Base-by-base conservation (phyloP, 441 rosid genomes). In the Eutrema salsugineum region DNA sequence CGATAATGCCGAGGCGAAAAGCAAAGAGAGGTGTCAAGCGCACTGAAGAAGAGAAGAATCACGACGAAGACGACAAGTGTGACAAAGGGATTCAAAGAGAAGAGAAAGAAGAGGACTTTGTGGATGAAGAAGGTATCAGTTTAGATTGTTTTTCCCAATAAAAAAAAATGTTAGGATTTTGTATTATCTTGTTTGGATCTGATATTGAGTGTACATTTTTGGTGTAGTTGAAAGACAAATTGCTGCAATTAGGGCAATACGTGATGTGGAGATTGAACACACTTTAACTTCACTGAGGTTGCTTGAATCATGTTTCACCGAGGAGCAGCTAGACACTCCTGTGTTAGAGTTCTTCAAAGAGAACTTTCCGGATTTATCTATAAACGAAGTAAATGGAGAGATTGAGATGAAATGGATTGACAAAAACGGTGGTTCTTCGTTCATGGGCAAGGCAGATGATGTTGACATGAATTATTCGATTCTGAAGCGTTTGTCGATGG, bases 251-350 rank as follows among this genome's bases (percentile, higher is more conserved):
- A 91, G 87, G 63, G 91, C 92, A 8, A 83, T 83, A 6, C 85
- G 95, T 46, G 95, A 91, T 73, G 86, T 87, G 70, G 90, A 90
- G 76, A 81, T 88, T 69, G 93, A 88, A 50, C 89, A 83, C 32
- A 75, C 71, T 49, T 64, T 83, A 40, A 88, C 93, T 35, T 83
- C 79, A 42, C 22, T 94, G 61, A 86, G 81, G 27, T 84, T 89
- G 75, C 86, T 91, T 5, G 81, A 83, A 24, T 88, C 99, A 5
- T 80, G 81, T 70, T 79, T 88, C 40, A 77, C 61, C 0, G 67
- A 88, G 62, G 86, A 83, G 65, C 92, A 91, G 80, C 78, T 85
- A 28, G 71, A 76, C 32, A 81, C 74, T 42, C 89, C 88, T 30
- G 86, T 71, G 24, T 71, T 80, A 24, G 81, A 83, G 33, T 86